Evolutionary conservation across 106 monocot genomes (phyloP).

Genomic region (Dendrobium huoshanense): DNA sequence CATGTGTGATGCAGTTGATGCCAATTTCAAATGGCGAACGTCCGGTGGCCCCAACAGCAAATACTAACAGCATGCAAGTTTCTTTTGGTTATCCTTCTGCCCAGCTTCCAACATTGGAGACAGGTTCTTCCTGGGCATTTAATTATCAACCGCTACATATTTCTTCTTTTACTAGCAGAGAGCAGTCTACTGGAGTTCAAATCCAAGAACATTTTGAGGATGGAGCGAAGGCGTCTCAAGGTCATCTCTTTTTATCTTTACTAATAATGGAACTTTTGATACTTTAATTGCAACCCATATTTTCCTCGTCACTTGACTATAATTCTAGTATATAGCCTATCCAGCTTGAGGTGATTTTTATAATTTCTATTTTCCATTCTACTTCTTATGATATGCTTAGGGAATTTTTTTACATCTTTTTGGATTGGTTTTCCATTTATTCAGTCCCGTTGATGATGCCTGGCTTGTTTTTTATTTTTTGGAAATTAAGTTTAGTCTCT

Average conservation of each 20-base stretch:
- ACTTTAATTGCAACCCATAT: not conserved
- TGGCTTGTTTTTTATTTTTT: not conserved
- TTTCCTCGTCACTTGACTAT: not conserved
- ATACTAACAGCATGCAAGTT: conserved; percentile 33
- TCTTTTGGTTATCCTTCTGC: conserved; percentile 72
- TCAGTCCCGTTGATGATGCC: not conserved
- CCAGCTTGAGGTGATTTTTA: not conserved
- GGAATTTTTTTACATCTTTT: not conserved
- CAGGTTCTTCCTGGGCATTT: conserved; percentile 60
- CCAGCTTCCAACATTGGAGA: conserved; percentile 86
- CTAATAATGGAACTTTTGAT: not conserved
- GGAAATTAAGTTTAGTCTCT: not conserved
- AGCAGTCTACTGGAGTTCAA: conserved; percentile 16
- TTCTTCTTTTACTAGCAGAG: conserved; percentile 22
- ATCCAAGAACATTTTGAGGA: conserved; percentile 27
- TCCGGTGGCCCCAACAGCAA: conserved; percentile 11
- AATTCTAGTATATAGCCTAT: not conserved
- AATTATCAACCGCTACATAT: conserved; percentile 33
- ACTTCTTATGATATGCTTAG: not conserved
- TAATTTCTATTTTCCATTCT: not conserved
- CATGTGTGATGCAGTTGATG: conserved; percentile 43
- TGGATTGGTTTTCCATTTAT: not conserved
- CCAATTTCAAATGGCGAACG: conserved; percentile 27
- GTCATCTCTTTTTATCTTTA: conserved; percentile 15
- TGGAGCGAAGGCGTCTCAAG: conserved; percentile 44